A percentile compares a stretch with the other conserved stretches of the same genome.
These are phyloP conservation scores for Nectriaceae sp. DNA, from an alignment of 2,329 filamentous ascomycete genomes.

Conservation along the genomic window DNA sequence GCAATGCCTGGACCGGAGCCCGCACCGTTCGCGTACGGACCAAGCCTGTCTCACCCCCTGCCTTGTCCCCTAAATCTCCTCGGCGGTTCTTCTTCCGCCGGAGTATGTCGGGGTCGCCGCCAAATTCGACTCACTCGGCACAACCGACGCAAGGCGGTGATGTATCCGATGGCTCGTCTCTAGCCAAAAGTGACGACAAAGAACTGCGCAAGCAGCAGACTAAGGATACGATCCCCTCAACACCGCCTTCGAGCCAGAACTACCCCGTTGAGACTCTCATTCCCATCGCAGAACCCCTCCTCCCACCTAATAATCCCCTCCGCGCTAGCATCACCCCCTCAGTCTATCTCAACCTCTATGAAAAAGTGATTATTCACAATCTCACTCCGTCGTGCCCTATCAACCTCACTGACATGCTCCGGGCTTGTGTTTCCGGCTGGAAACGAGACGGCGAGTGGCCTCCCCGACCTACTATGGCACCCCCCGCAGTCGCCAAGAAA, in stretches of 20 bases:
- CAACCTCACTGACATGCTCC: constrained; percentile 79
- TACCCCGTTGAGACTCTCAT: constrained; percentile 64
- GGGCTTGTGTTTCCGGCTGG: constrained; percentile 85
- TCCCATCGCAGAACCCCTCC: constrained; percentile 71
- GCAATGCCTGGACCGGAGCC: constrained; percentile 86
- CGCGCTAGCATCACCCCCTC: constrained; percentile 73
- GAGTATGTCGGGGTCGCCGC: constrained; percentile 44
- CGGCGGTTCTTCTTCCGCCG: constrained; percentile 54
- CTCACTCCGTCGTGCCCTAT: constrained; percentile 86
- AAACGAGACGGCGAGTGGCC: constrained; percentile 94
- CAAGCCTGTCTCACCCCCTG: constrained; percentile 43
- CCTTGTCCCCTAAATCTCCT: constrained; percentile 47
- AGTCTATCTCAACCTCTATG: constrained; percentile 82
- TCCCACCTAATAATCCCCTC: constrained; percentile 74
- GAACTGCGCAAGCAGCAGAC: constrained; percentile 34
- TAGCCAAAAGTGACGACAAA: constrained; percentile 39
- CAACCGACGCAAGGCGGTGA: constrained; percentile 30
- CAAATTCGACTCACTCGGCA: constrained; percentile 26
- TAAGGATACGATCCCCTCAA: constrained; percentile 36
- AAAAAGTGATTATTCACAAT: constrained; percentile 79
- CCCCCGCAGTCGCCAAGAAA: constrained; percentile 39
- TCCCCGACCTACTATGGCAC: constrained; percentile 49
- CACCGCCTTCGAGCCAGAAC: constrained; percentile 16
- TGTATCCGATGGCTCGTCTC: constrained; percentile 43
- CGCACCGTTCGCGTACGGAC: constrained; percentile 57